phyloP scores from a whole-genome alignment of 1,284 basidiomycete genomes.

The Trichosporon sp. region DNA sequence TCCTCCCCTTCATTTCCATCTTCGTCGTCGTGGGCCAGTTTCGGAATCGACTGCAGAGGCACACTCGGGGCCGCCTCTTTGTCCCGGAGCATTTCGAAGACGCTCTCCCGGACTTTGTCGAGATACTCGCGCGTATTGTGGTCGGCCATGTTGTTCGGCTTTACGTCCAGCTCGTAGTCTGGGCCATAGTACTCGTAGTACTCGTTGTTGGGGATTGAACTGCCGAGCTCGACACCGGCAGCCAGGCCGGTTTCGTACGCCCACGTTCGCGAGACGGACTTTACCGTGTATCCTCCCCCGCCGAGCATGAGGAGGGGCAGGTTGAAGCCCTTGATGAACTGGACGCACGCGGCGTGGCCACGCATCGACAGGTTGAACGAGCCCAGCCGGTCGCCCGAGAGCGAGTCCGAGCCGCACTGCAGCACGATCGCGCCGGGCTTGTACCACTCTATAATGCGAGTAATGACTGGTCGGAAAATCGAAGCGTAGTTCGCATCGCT shows the following conservation, averaged over 20 bases:
- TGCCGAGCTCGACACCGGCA: conserved; percentile 83
- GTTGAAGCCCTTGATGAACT: conserved; percentile 94
- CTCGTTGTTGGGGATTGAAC: conserved; percentile 92
- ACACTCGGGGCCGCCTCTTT: conserved; percentile 86
- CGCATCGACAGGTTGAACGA: conserved; percentile 96
- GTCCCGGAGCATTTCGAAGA: conserved; percentile 82
- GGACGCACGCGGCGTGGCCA: conserved; percentile 96
- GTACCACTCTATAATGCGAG: conserved; percentile 91
- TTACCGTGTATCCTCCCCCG: conserved; percentile 98
- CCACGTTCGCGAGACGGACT: conserved; percentile 95
- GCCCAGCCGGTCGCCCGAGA: conserved; percentile 94
- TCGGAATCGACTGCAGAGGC: conserved; percentile 46
- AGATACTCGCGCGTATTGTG: conserved; percentile 90
- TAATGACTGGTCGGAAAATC: conserved; percentile 94
- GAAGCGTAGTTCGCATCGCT: conserved; percentile 92
- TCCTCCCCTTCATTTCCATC: conserved; percentile 77
- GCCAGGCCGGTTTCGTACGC: conserved; percentile 97
- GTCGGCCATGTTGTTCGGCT: conserved; percentile 91
- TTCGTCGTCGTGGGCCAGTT: conserved; percentile 72
- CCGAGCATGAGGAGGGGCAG: conserved; percentile 88
- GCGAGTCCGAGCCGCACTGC: conserved; percentile 97
- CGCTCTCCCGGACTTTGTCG: conserved; percentile 84
- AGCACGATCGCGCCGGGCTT: conserved; percentile 93
- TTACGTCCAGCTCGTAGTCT: conserved; percentile 94
- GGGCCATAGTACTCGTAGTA: conserved; percentile 99